Base-by-base conservation (phyloP, 176 grass and related monocot species). In the Hordeum marinum region DNA sequence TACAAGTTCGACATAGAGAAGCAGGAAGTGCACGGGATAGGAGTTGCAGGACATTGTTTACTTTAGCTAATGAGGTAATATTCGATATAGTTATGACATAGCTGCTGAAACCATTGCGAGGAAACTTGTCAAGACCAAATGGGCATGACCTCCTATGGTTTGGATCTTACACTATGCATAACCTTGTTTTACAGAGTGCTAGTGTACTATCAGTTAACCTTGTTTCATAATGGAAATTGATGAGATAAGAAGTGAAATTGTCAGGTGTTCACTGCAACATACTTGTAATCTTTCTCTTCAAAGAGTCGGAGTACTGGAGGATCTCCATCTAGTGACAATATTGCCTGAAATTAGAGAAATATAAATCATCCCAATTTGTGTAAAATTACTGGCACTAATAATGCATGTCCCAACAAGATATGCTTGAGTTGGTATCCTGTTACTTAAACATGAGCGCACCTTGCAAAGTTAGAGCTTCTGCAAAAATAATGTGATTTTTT, bases 271-370 rank as follows among this genome's bases (percentile, higher is more conserved):
- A 85, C 29, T 54, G 78, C 71, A 84, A 52, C 85, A 89, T 94
- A 98, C 96, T 90, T 90, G 87, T 98, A 98, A 76, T 98, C 87
- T 39, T 29, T 88, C 59, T 86, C 88, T 43, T 98, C 68, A 86
- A 96, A 95, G 0, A 98, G 88, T 82, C 91, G 88, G 65, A 98
- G 89, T 45, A 98, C 96, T 13, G 96, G 93, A 71, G 96, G 96
- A 79, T 95, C 93, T 20, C 93, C 88, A 82, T 98, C 91, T 59
- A 77, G 69, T 29, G 91, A 96, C 80, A 95, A 75, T 94, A 98
- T 92, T 83, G 89, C 93, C 96, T 98, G 86, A 81, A 95, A 90
- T 85, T 71, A 83, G 24, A 78, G n/a, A 75, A 78, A 54, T 7
- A 68, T 67, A 41, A 86, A 58, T 12, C 80, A 79, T 84, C 69